Conservation (phyloP, 75 land plant genomes). For the Chamaecyparis obtusa region DNA sequence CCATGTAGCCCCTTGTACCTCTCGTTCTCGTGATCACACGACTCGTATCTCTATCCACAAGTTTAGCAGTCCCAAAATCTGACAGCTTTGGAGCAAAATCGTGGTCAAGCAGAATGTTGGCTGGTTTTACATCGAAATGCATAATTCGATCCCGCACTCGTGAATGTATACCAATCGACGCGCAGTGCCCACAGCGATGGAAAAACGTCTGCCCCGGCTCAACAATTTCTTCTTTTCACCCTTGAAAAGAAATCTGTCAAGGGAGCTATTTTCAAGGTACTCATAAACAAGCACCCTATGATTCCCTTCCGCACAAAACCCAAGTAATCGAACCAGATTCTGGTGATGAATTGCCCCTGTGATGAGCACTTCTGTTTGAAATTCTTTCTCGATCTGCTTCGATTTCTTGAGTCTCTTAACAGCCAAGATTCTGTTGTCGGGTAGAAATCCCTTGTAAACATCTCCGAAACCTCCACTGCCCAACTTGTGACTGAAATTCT, state of each 20-base stretch:
- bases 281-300: conserved; percentile 43
- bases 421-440: conserved; percentile 21
- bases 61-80: conserved; percentile 51
- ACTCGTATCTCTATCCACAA: conserved; percentile 20
- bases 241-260: conserved; percentile 15
- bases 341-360: conserved; percentile 24
- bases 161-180: conserved; percentile 62
- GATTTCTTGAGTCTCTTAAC: conserved; percentile 57
- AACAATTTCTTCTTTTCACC: conserved; percentile 5
- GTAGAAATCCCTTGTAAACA: conserved; percentile 28
- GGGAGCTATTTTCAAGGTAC: conserved; percentile 28
- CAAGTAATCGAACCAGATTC: conserved; percentile 15
- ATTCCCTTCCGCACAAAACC: conserved; percentile 32
- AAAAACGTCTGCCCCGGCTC: conserved; percentile 34
- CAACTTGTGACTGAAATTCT: conserved; percentile 22
- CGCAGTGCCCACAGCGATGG: conserved; percentile 51
- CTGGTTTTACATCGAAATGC: conserved; percentile 66
- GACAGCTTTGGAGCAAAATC: conserved; percentile 32
- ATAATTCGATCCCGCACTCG: conserved; percentile 57
- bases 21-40: conserved; percentile 24
- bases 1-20: conserved; percentile 49
- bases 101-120: conserved; percentile 31
- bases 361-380: conserved; percentile 23
- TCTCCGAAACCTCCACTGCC: conserved; percentile 33
- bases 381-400: conserved; percentile 22